Percentiles rank a stretch among this genome's conserved stretches.
These are phyloP conservation scores for Ophiostoma quercus DNA, from an alignment of 2,329 filamentous ascomycete species.

Conservation along the genomic window DNA sequence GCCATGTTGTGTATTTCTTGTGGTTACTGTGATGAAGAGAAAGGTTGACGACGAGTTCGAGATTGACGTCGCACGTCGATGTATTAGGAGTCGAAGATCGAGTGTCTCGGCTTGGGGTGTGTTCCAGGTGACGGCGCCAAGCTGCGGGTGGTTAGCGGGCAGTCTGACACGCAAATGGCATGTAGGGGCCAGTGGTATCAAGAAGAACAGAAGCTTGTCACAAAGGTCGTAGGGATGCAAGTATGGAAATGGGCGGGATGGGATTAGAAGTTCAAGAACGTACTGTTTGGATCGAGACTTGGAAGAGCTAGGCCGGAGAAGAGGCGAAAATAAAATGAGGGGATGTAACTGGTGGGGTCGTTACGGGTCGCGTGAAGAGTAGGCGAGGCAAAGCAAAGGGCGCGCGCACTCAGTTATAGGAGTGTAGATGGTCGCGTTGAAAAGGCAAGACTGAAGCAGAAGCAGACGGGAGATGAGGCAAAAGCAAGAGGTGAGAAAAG, in stretches of 20 bases:
- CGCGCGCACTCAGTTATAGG: not conserved
- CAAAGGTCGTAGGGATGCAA: not conserved
- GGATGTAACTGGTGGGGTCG: not conserved
- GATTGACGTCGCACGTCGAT: slow-evolving; percentile 5
- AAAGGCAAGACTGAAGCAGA: not conserved
- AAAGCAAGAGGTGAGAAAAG: slow-evolving; percentile 9
- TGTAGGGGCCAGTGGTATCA: not conserved
- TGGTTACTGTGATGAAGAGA: not conserved
- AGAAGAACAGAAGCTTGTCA: not conserved
- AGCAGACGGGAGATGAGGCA: not conserved
- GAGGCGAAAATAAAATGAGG: not conserved
- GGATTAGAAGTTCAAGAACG: not conserved
- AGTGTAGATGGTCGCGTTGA: not conserved
- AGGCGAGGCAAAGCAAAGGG: not conserved
- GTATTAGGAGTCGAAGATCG: not conserved
- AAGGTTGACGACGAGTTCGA: not conserved
- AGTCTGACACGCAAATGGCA: not conserved
- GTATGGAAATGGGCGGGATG: not conserved
- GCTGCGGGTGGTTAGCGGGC: not conserved
- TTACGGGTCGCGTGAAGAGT: slow-evolving; percentile 7
- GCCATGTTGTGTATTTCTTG: not conserved
- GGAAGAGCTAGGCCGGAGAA: not conserved
- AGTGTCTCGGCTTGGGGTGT: not conserved
- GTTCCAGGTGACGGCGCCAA: not conserved
- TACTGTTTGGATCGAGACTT: not conserved